A percentile compares a stretch with the other conserved stretches of the same genome.
Conservation (phyloP, 129 eudicot genomes). For the sunflower (Helianthus annuus) region HanXRQr2.0-SUNRISE NC_035438.2:56047753-56048252, state of each 20-base stretch:
- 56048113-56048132: constrained; percentile 3
- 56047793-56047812: constrained; percentile 81
- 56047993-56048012: constrained; percentile 94
- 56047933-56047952: not conserved
- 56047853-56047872: constrained; percentile 88
- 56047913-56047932: constrained; percentile 85
- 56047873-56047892: constrained; percentile 98
- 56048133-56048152: not conserved
- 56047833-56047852: constrained; percentile 78
- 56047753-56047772: constrained; percentile 12
- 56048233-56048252: constrained; percentile 98
- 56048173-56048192: not conserved
- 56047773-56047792: constrained; percentile 79
- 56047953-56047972: not conserved
- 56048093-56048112: constrained; percentile 63
- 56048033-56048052: constrained; percentile 71
- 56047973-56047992: constrained; percentile 14
- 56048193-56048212: constrained; percentile 91
- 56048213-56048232: constrained; percentile 98
- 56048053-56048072: constrained; percentile 97
- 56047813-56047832: constrained; percentile 94
- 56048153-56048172: constrained; percentile 5
- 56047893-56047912: constrained; percentile 87
- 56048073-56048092: constrained; percentile 97
- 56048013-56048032: constrained; percentile 93